Conservation (phyloP, 2,329 filamentous ascomycete genomes). For the Fusarium verrucosum region DNA sequence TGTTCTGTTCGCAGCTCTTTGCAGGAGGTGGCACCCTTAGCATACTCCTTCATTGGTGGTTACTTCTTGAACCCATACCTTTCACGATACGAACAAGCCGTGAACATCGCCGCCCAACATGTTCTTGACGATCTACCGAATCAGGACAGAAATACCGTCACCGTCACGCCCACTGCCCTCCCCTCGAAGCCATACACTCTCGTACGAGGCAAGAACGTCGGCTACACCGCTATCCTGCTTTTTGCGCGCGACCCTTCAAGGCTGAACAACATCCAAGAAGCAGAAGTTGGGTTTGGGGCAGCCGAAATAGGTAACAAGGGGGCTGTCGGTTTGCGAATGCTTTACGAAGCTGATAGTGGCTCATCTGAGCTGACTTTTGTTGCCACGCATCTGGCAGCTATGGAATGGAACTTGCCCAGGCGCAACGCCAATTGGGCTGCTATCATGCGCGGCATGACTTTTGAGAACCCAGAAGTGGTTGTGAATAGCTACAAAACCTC, state of each 20-base stretch:
- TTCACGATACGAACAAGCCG: constrained; percentile 72
- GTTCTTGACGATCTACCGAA: constrained; percentile 18
- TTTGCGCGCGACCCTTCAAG: constrained; percentile 74
- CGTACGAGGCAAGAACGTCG: constrained; percentile 76
- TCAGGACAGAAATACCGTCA: constrained; percentile 5
- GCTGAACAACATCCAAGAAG: constrained; percentile 75
- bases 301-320: constrained; percentile 96
- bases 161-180: constrained; percentile 17
- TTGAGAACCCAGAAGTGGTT: constrained; percentile 64
- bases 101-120: constrained; percentile 67
- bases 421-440: constrained; percentile 90
- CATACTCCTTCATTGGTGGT: constrained; percentile 85
- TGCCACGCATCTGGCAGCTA: constrained; percentile 86
- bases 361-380: constrained; percentile 81
- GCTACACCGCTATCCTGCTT: constrained; percentile 89
- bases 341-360: constrained; percentile 56
- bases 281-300: constrained; percentile 83
- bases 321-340: constrained; percentile 80
- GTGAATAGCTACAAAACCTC: constrained; percentile 41
- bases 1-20: constrained; percentile 67
- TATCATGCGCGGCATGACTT: constrained; percentile 83
- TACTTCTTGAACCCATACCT: constrained; percentile 82
- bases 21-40: constrained; percentile 89
- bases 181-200: constrained; percentile 69
- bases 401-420: constrained; percentile 78